phyloP scores from a whole-genome alignment of 1,284 basidiomycete genomes.

The Cutaneotrichosporon mucoides region DNA sequence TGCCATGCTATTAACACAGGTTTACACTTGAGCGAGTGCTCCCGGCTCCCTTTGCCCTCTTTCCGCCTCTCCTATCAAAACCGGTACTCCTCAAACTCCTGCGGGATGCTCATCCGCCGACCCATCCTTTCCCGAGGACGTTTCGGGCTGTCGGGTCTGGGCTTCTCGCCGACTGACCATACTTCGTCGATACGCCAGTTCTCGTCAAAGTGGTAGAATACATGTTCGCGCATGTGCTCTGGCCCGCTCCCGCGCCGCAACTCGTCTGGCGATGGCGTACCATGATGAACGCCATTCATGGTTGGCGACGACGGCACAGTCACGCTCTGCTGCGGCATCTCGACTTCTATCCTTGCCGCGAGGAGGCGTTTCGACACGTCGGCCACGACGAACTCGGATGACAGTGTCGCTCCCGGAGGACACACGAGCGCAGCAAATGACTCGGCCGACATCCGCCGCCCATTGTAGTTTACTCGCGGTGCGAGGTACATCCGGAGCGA shows the following conservation, averaged over 20 bases:
- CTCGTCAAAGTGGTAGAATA: constrained; percentile 18
- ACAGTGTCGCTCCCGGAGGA: constrained; percentile 2
- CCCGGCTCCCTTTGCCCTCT: too few species aligned
- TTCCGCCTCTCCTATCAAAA: not conserved
- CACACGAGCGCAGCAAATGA: not conserved
- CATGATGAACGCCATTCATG: too few species aligned
- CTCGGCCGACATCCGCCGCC: not conserved
- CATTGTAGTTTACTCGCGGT: constrained; percentile 1
- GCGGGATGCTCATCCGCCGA: not conserved
- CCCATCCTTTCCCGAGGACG: not conserved
- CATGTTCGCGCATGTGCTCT: constrained; percentile 7
- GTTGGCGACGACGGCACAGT: not conserved
- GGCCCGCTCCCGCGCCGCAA: not conserved
- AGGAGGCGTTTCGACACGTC: constrained; percentile 11
- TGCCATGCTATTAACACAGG: not conserved
- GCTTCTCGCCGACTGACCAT: constrained; percentile 8
- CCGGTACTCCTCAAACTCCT: not conserved
- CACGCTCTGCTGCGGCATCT: not conserved
- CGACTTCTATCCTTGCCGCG: constrained; percentile 12
- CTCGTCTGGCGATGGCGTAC: too few species aligned
- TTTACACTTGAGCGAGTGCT: too few species aligned
- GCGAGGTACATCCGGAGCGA: constrained; percentile 5
- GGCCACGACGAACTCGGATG: constrained; percentile 8
- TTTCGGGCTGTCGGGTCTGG: not conserved
- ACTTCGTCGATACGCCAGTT: constrained; percentile 15